Conservation (phyloP, 1,139 yeast genomes). For the Geotrichum candidum region DNA sequence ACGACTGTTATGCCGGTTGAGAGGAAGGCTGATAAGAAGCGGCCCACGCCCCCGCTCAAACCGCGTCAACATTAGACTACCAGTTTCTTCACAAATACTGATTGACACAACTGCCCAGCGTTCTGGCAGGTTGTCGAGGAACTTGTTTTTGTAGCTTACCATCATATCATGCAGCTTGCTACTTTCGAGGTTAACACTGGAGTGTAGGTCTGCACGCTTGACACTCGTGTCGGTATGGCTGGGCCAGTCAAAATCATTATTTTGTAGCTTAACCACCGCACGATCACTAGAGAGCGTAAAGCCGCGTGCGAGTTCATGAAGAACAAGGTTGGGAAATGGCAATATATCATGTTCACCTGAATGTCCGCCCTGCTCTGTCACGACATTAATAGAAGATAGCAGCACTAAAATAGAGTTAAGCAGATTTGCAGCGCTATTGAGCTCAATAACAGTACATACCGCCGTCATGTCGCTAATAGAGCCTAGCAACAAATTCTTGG, state of each 20-base stretch:
- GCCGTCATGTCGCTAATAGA: slow-evolving; percentile 7
- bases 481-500: slow-evolving; percentile 15
- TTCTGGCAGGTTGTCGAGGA: slow-evolving; percentile 10
- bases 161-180: neutral
- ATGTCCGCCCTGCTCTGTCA: neutral
- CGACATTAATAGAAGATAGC: slow-evolving; percentile 28
- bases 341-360: neutral
- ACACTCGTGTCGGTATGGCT: neutral
- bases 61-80: slow-evolving; percentile 52
- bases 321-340: slow-evolving; percentile 14
- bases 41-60: slow-evolving; percentile 39
- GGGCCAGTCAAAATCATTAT: slow-evolving; percentile 17
- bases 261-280: slow-evolving; percentile 7
- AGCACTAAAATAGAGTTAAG: slow-evolving; percentile 28
- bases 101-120: slow-evolving; percentile 57
- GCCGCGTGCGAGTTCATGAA: slow-evolving; percentile 16
- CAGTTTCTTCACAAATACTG: slow-evolving; percentile 55
- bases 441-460: slow-evolving; percentile 24
- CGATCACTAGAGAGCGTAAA: slow-evolving; percentile 15
- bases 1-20: slow-evolving; percentile 47
- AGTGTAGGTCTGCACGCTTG: neutral
- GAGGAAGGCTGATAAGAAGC: slow-evolving; percentile 53
- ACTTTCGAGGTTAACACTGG: neutral
- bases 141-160: slow-evolving; percentile 5
- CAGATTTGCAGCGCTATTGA: slow-evolving; percentile 21